A percentile compares a stretch with the other conserved stretches of the same genome.
These are phyloP conservation scores for Trichoderma endophyticum DNA, from an alignment of 2,329 filamentous ascomycete species.

Conservation along the genomic window DNA sequence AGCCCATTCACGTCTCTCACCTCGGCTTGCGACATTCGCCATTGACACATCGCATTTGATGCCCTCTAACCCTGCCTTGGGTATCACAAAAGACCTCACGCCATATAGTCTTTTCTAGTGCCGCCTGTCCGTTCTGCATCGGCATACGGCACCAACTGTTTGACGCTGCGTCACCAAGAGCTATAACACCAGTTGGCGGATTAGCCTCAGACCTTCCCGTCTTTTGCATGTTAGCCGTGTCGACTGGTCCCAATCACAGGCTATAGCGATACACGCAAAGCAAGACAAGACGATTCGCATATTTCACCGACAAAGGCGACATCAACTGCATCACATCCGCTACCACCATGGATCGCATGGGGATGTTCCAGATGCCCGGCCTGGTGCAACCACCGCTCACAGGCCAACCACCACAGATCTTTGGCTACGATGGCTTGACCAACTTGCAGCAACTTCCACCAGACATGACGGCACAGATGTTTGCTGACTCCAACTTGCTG, in stretches of 20 bases:
- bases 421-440: conserved; percentile 61
- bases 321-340: not conserved
- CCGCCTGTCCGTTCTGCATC: not conserved
- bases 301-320: not conserved
- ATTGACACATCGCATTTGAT: not conserved
- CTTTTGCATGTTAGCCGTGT: not conserved
- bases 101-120: not conserved
- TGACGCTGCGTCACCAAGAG: not conserved
- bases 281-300: not conserved
- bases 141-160: not conserved
- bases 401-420: conserved; percentile 67
- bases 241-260: not conserved
- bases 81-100: not conserved
- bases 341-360: conserved; percentile 44
- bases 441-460: conserved; percentile 50
- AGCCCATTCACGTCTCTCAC: not conserved
- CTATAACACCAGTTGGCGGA: not conserved
- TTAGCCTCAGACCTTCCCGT: not conserved
- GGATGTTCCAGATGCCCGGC: conserved; percentile 54
- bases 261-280: not conserved
- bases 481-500: conserved; percentile 53
- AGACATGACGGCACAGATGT: conserved; percentile 59
- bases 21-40: not conserved
- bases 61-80: not conserved
- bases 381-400: conserved; percentile 57